phyloP scores from a whole-genome alignment of 2,329 filamentous ascomycete species.

The Aspergillus piperis region DNA sequence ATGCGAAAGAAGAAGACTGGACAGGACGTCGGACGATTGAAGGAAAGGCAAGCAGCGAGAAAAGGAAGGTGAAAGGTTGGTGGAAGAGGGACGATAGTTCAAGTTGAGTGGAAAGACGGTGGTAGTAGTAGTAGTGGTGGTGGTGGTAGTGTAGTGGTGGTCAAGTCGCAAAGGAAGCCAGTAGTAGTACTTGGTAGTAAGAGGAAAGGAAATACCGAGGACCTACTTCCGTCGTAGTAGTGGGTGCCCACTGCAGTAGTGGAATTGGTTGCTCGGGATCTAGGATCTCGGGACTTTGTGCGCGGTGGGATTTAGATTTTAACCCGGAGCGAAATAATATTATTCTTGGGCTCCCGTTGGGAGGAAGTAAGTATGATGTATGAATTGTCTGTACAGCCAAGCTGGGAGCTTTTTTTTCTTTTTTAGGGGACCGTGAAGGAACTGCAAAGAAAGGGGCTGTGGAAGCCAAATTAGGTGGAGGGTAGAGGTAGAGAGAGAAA shows the following conservation, averaged over 20 bases:
- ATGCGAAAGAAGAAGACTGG: conserved; percentile 14
- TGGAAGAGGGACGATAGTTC: background rate
- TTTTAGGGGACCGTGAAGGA: conserved; percentile 8
- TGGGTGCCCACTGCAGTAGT: conserved; percentile 3
- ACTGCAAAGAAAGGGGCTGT: conserved; percentile 9
- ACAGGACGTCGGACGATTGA: conserved; percentile 22
- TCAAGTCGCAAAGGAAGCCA: background rate
- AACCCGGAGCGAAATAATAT: background rate
- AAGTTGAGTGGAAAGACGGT: background rate
- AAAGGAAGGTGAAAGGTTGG: background rate
- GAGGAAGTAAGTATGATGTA: background rate
- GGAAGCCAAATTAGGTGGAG: conserved; percentile 2
- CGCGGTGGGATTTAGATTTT: conserved; percentile 3
- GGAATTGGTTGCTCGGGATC: conserved; percentile 20
- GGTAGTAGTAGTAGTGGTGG: background rate
- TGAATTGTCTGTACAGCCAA: background rate
- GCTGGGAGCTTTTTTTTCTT: conserved; percentile 2
- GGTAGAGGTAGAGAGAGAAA: background rate
- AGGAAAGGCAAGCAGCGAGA: background rate
- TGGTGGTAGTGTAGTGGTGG: background rate
- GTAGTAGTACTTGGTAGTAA: conserved; percentile 3
- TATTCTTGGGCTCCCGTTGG: conserved; percentile 8
- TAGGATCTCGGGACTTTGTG: conserved; percentile 21
- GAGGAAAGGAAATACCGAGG: background rate
- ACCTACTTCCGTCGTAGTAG: background rate